Evolutionary conservation across 2,329 filamentous ascomycete species (phyloP), one percentile per base, ranked within the genome.

Genomic region (Colletotrichum sp.): DNA sequence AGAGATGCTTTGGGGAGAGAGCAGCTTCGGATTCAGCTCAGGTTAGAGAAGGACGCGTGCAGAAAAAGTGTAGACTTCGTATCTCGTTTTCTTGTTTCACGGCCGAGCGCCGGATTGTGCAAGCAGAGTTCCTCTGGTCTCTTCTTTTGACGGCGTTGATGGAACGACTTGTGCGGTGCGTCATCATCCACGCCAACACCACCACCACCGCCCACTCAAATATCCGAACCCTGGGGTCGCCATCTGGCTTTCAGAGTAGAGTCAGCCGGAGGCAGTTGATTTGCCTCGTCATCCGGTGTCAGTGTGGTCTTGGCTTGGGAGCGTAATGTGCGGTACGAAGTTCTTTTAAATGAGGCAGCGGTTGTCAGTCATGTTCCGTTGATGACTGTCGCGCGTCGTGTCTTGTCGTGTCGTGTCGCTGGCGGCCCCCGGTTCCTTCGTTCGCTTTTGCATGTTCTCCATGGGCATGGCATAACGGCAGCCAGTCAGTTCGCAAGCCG

Each of bases 21-120:
- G 16, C 64, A 72, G 73, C 65, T 73, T 74, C 74, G 60, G 74
- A 74, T 69, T 76, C 74, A 76, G 74, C 59, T 76, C 59, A 16
- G 24, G 57, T 73, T 52, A 76, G 59, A 73, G 39, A 55, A 36
- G 55, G 60, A 71, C 69, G 34, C 70, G 64, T 72, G 12, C 63
- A 71, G 44, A 72, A 36, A 69, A 71, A 60, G 74, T 32, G 39
- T 62, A 52, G 70, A 59, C 28, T 34, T 55, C 49, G 74, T 76
- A 59, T 65, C 59, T 16, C 55, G 32, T 59, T 70, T 63, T 36
- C 63, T 55, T 75, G 57, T 76, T 76, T 64, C 63, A 75, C 52
- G 65, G 39, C n/a, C 57, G 36, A 52, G 62, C 21, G 18, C 24
- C 24, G 55, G 36, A 52, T 52, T 34, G 55, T n/a, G 62, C 57